Percentiles rank a stretch among this genome's conserved stretches.
phyloP scores from a whole-genome alignment of 768 basidiomycete species.

The Chalciporus pseudorubinellus region DNA sequence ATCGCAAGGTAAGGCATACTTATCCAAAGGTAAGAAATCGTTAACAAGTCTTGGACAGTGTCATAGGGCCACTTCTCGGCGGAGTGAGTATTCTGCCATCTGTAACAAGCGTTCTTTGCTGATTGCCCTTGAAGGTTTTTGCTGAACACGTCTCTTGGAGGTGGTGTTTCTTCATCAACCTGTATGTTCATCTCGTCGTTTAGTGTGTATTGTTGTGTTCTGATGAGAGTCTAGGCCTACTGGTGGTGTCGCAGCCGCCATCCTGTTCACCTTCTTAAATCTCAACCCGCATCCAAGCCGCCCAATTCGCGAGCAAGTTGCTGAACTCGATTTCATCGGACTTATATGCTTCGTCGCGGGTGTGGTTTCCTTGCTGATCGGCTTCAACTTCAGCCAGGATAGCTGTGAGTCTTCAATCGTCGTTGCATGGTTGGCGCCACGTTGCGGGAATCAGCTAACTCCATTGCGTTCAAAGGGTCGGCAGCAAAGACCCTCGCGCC shows the following conservation, averaged over 20 bases:
- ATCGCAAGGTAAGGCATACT: too few species aligned
- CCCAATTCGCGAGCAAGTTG: slow-evolving; percentile 52
- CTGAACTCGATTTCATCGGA: slow-evolving; percentile 70
- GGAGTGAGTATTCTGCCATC: slow-evolving; percentile 51
- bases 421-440: too few species aligned
- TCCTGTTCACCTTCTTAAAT: slow-evolving; percentile 72
- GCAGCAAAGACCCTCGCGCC: slow-evolving; percentile 54
- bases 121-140: slow-evolving; percentile 44
- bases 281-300: slow-evolving; percentile 67
- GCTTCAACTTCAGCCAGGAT: too few species aligned
- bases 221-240: slow-evolving; percentile 51
- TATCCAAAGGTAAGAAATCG: too few species aligned
- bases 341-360: too few species aligned
- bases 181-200: slow-evolving; percentile 41
- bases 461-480: slow-evolving; percentile 57
- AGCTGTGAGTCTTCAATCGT: too few species aligned
- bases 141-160: slow-evolving; percentile 76
- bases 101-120: not conserved
- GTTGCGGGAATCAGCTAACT: too few species aligned
- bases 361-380: too few species aligned
- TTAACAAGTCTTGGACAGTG: slow-evolving; percentile 41
- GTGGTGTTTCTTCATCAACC: slow-evolving; percentile 80
- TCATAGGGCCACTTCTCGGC: slow-evolving; percentile 77
- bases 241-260: slow-evolving; percentile 55
- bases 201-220: not conserved